Conservation (phyloP, 2,329 filamentous ascomycete genomes). For the Penicillium sumatraense region DNA sequence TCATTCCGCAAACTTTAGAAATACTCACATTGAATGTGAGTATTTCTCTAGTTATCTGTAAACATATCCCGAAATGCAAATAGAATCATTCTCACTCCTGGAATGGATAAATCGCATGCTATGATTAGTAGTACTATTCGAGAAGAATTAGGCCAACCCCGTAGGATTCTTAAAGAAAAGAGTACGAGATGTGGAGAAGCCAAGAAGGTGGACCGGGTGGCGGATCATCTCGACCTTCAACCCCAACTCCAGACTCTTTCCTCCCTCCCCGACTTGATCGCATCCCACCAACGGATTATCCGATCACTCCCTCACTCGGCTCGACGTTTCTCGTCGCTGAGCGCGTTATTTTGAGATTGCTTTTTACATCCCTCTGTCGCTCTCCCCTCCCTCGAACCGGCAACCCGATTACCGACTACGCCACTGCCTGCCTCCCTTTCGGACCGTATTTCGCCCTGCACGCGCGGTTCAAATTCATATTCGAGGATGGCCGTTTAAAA, state of each 20-base stretch:
- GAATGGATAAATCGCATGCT: too few species aligned
- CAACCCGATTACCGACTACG: conserved; percentile 3
- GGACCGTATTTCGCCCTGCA: conserved; percentile 4
- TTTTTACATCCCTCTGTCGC: neutral
- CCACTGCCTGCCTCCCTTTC: conserved; percentile 6
- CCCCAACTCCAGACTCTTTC: conserved; percentile 24
- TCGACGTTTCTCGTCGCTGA: neutral
- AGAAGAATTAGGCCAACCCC: too few species aligned
- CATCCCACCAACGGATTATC: neutral
- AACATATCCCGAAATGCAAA: too few species aligned
- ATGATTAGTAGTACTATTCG: too few species aligned
- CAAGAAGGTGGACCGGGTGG: conserved; percentile 23
- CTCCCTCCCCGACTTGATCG: neutral
- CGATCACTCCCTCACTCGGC: neutral
- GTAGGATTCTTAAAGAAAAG: neutral
- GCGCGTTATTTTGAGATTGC: neutral
- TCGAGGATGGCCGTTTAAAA: conserved; percentile 22
- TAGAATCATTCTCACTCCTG: too few species aligned
- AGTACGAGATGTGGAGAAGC: conserved; percentile 8
- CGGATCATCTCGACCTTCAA: conserved; percentile 25
- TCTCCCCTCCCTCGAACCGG: neutral
- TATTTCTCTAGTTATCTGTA: too few species aligned
- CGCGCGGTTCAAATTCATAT: conserved; percentile 12
- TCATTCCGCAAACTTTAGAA: too few species aligned
- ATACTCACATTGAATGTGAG: too few species aligned